Conservation (phyloP, 2,329 filamentous ascomycete genomes). For the Emydomyces testavorans region DNA sequence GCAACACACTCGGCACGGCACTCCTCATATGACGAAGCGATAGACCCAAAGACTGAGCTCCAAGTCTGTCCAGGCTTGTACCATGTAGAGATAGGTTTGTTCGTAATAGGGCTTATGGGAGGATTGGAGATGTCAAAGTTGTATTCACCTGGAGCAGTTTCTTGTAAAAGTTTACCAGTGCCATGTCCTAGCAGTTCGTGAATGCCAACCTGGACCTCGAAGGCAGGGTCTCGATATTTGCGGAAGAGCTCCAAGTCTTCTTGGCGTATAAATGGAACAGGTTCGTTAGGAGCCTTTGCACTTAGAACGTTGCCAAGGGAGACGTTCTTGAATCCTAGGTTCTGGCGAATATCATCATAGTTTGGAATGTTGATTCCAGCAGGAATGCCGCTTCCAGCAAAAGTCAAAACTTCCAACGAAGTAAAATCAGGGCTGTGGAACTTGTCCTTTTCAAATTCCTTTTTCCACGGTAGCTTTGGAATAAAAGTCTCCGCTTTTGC, state of each 20-base stretch:
- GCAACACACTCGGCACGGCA: constrained; percentile 89
- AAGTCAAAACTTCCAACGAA: constrained; percentile 79
- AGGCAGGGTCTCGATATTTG: constrained; percentile 73
- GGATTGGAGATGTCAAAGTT: constrained; percentile 81
- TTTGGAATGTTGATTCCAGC: constrained; percentile 50
- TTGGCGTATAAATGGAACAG: constrained; percentile 76
- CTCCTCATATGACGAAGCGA: constrained; percentile 85
- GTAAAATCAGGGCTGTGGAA: constrained; percentile 95
- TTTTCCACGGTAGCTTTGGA: constrained; percentile 74
- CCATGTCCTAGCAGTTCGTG: constrained; percentile 85
- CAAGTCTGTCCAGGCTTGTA: constrained; percentile 95
- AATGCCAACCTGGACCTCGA: constrained; percentile 91
- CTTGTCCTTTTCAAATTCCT: constrained; percentile 89
- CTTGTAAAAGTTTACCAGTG: constrained; percentile 85
- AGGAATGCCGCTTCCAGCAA: constrained; percentile 53
- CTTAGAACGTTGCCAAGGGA: constrained; percentile 86
- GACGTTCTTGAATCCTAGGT: constrained; percentile 56
- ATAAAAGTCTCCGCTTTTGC: constrained; percentile 71
- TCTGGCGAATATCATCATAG: constrained; percentile 50
- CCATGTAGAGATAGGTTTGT: constrained; percentile 68
- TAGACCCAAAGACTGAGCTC: constrained; percentile 79
- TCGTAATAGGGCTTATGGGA: constrained; percentile 66
- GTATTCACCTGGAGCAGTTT: constrained; percentile 67
- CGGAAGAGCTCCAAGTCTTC: constrained; percentile 67
- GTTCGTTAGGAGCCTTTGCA: constrained; percentile 84